Base-by-base conservation (phyloP, 768 basidiomycete species). In the Botryobasidium botryosum region DNA sequence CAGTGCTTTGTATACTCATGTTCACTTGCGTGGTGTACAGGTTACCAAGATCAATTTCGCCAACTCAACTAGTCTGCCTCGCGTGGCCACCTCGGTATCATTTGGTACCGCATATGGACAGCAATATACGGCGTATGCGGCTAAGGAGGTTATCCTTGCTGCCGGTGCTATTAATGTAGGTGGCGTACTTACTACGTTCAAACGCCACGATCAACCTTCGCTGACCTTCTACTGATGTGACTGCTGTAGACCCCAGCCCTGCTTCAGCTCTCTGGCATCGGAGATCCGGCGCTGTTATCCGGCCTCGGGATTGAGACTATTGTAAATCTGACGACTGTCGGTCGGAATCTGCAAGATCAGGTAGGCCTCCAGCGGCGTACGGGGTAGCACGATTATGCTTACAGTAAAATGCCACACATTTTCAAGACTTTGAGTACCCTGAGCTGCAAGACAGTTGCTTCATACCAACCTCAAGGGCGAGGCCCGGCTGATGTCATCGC, bases 401-500 rank as follows among this genome's bases (percentile, higher is more conserved):
- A 17, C 10, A 33, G 17, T 33, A 10, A n/a, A 33, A 33, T 33
- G 32, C 17, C 17, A 10, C 32, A 17, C 17, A 33, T 33, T 33
- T 33, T 33, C 32, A 33, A 33, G 40, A 42, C 25, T 7, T 12
- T 42, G 12, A 28, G 8, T 28, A 24, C 23, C 29, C 20, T 27
- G 13, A n/a, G 40, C 24, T 42, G 40, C 40, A 8, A 21, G 23
- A 13, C 24, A n/a, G n/a, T n/a, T n/a, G n/a, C n/a, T n/a, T n/a
- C n/a, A 27, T 15, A 42, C 40, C 7, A 42, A 42, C 27, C 29
- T 42, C 24, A 42, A 42, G 70, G 70, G 4, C 33, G 55, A 21
- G 70, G 70, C 0, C 70, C 70, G 5, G 64, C 65, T 8, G 62
- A 72, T 50, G 61, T 60, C 25, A 72, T 74, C 40, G 71, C 70